A percentile compares a stretch with the other conserved stretches of the same genome.
Conservation (phyloP, 2,329 filamentous ascomycete genomes). For the Exophiala phaeomuriformis region DNA sequence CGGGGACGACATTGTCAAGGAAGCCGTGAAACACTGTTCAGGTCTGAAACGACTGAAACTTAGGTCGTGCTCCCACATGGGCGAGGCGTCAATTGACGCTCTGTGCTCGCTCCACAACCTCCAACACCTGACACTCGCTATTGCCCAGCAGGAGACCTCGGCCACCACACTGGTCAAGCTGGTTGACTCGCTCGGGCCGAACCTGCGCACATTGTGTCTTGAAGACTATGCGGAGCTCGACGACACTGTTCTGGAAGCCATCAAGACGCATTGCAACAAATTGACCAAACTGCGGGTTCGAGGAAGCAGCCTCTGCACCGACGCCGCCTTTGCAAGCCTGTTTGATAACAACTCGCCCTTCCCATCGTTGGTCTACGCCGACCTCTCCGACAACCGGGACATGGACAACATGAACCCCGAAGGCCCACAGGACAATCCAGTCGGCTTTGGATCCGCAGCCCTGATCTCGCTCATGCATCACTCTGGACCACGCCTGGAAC, state of each 20-base stretch:
- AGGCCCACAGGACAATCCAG: constrained; percentile 48
- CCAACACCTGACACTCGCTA: constrained; percentile 66
- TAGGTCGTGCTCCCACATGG: constrained; percentile 68
- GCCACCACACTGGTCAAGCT: constrained; percentile 54
- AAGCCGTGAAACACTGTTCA: constrained; percentile 59
- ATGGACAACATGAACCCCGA: constrained; percentile 62
- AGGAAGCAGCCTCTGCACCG: constrained; percentile 67
- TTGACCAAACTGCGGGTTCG: constrained; percentile 74
- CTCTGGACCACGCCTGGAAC: constrained; percentile 59
- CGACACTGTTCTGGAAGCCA: constrained; percentile 60
- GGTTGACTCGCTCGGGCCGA: constrained; percentile 54
- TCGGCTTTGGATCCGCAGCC: constrained; percentile 68
- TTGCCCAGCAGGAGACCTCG: constrained; percentile 51
- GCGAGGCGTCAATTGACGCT: constrained; percentile 55
- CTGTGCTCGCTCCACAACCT: constrained; percentile 59
- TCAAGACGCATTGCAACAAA: constrained; percentile 61
- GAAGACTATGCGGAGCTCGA: constrained; percentile 58
- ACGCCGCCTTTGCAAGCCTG: constrained; percentile 63
- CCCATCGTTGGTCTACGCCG: constrained; percentile 59
- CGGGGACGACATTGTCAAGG: constrained; percentile 58
- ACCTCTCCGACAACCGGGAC: constrained; percentile 70
- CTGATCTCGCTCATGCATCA: constrained; percentile 80
- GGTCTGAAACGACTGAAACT: constrained; percentile 70
- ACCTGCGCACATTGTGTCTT: constrained; percentile 71
- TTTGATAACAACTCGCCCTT: constrained; percentile 59